Evolutionary conservation across 768 basidiomycete species (phyloP), one percentile per base, ranked within the genome.

Genomic region (Panaeolus cyanescens): DNA sequence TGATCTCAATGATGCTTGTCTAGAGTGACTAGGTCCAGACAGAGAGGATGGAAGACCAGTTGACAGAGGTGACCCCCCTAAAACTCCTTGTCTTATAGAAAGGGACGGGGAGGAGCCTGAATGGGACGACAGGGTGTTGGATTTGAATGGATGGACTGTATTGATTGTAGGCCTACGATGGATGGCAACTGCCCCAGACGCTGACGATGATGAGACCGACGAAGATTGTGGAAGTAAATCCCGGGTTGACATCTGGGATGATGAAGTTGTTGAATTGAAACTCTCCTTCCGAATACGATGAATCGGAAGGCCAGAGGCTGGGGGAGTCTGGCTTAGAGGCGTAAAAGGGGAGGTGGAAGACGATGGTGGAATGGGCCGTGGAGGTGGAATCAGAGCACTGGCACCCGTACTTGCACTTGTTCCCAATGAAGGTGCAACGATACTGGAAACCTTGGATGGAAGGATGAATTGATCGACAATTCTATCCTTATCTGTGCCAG

Each of bases 271-370:
- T 22, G 72, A 72, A 32, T 76, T 79, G n/a, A 80, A 68, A 66
- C 84, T 86, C 67, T 86, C 85, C 66, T 67, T 82, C 59, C 87
- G 73, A 9, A 84, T 67, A 37, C 86, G 78, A 19, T 80, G 71
- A n/a, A 72, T 59, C 22, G 76, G 77, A 25, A 79, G 62, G 3
- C 80, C 73, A 3, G 77, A 74, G 70, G 62, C 12, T 20, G 19
- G 61, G 17, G 19, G 61, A 54, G 32, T 54, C 57, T 28, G 64
- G 32, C 36, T 36, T 20, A 32, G 67, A 19, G 56, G 45, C 56
- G 53, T 33, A 54, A 32, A 58, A 22, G 66, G 40, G 20, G 59
- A 37, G 57, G 58, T 65, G 15, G 61, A 62, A 20, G 50, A 55
- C 37, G 61, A 62, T 19, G 65, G 56, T 15, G 65, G 69, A 55